Evolutionary conservation across 2,329 filamentous ascomycete species (phyloP).

Genomic region (Chalaropsis thielavioides): DNA sequence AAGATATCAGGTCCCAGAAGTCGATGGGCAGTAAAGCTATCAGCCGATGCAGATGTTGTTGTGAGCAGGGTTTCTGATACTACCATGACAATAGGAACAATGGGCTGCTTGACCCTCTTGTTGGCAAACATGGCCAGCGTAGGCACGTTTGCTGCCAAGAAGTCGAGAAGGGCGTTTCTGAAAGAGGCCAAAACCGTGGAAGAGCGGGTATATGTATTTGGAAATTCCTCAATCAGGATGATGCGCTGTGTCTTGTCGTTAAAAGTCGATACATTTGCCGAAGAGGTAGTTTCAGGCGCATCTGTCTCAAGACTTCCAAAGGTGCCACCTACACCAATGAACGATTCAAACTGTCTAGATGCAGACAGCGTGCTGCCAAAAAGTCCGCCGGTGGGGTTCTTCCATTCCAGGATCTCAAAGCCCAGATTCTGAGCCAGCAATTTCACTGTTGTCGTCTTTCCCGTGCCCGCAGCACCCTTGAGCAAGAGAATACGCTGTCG

Average conservation of each 20-base stretch:
- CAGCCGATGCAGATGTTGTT: constrained; percentile 67
- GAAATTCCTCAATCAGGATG: constrained; percentile 70
- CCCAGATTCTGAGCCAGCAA: constrained; percentile 65
- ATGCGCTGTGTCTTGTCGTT: constrained; percentile 30
- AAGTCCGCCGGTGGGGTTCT: constrained; percentile 54
- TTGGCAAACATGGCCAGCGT: constrained; percentile 35
- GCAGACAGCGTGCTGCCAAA: constrained; percentile 52
- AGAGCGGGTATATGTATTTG: constrained; percentile 54
- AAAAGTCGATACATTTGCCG: neutral
- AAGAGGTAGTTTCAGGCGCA: constrained; percentile 8
- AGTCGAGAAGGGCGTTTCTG: constrained; percentile 59
- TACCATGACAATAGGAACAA: constrained; percentile 70
- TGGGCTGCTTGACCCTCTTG: constrained; percentile 30
- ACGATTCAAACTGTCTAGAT: constrained; percentile 79
- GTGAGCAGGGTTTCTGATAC: constrained; percentile 83
- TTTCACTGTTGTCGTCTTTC: constrained; percentile 77
- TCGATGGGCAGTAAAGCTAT: constrained; percentile 86
- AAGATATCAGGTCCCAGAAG: constrained; percentile 76
- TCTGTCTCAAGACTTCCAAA: constrained; percentile 53
- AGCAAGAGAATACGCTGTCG: constrained; percentile 65
- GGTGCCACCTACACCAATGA: constrained; percentile 65
- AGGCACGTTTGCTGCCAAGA: constrained; percentile 53
- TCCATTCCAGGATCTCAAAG: constrained; percentile 76
- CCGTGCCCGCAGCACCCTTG: constrained; percentile 80
- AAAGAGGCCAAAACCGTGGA: constrained; percentile 55